Conservation (phyloP, 2,329 filamentous ascomycete species). For the Xenoacremonium recifei region DNA sequence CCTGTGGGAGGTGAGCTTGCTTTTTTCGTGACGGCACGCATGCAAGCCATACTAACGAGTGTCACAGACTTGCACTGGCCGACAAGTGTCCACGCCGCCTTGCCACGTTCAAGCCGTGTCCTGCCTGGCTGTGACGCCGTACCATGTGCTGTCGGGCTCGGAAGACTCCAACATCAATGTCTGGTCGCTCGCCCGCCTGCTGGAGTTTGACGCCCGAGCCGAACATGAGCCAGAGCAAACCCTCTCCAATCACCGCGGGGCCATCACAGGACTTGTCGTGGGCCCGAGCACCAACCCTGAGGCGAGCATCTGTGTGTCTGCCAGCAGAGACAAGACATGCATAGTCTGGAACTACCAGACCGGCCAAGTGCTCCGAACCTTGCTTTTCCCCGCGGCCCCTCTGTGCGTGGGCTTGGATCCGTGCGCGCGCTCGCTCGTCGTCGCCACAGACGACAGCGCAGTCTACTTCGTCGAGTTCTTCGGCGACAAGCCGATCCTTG, state of each 20-base stretch:
- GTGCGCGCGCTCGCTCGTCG: conserved; percentile 77
- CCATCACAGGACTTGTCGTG: conserved; percentile 62
- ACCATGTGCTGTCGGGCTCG: conserved; percentile 74
- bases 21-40: conserved; percentile 9
- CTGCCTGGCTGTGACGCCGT: conserved; percentile 68
- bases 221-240: conserved; percentile 71
- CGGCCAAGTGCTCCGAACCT: conserved; percentile 73
- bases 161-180: conserved; percentile 89
- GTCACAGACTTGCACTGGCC: conserved; percentile 67
- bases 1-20: conserved; percentile 77
- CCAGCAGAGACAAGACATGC: conserved; percentile 82
- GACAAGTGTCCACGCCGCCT: conserved; percentile 72
- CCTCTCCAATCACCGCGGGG: conserved; percentile 74
- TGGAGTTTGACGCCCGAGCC: conserved; percentile 56
- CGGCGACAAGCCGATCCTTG: conserved; percentile 54
- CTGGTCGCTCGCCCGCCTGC: conserved; percentile 77
- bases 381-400: conserved; percentile 74
- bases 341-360: conserved; percentile 91
- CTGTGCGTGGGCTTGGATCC: conserved; percentile 76
- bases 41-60: conserved; percentile 20
- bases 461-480: conserved; percentile 78
- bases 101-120: conserved; percentile 81
- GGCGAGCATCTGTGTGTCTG: conserved; percentile 80
- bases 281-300: conserved; percentile 66
- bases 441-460: conserved; percentile 76